Conservation (phyloP, 2,329 filamentous ascomycete genomes). For the Bretziella fagacearum region DNA sequence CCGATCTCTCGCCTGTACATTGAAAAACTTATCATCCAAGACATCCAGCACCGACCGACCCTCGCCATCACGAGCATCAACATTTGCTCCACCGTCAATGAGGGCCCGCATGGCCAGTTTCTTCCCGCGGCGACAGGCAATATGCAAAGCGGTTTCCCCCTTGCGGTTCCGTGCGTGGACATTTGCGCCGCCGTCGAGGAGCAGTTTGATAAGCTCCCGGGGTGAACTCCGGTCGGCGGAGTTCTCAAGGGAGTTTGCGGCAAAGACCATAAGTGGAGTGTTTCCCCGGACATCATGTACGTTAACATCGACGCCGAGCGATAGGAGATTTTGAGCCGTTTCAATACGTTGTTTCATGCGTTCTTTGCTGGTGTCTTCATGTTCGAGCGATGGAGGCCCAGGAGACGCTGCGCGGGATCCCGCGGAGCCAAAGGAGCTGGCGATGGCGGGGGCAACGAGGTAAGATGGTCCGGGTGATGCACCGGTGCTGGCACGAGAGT, state of each 20-base stretch:
- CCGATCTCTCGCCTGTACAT: slow-evolving; percentile 19
- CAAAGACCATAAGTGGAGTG: slow-evolving; percentile 40
- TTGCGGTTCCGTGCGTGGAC: slow-evolving; percentile 34
- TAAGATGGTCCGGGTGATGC: background rate
- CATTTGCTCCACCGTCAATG: slow-evolving; percentile 30
- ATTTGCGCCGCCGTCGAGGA: slow-evolving; percentile 28
- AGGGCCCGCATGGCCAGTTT: slow-evolving; percentile 34
- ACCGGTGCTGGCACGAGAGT: slow-evolving; percentile 18
- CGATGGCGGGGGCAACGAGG: slow-evolving; percentile 9
- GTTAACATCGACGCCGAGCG: slow-evolving; percentile 29
- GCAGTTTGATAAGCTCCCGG: slow-evolving; percentile 26
- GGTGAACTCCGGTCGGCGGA: slow-evolving; percentile 27
- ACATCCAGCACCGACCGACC: slow-evolving; percentile 31
- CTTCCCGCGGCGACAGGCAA: slow-evolving; percentile 35
- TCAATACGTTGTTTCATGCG: slow-evolving; percentile 19
- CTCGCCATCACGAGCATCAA: slow-evolving; percentile 29
- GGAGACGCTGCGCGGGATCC: slow-evolving; percentile 16
- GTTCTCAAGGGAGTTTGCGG: slow-evolving; percentile 28
- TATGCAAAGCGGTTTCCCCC: slow-evolving; percentile 38
- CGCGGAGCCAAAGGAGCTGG: background rate
- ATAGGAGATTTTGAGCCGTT: slow-evolving; percentile 21
- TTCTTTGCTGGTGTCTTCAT: slow-evolving; percentile 15
- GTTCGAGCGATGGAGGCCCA: background rate
- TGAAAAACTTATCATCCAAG: slow-evolving; percentile 25
- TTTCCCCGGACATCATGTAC: slow-evolving; percentile 35